Conservation (phyloP, 208 protist species). For the Vickermania spadyakhi region DNA sequence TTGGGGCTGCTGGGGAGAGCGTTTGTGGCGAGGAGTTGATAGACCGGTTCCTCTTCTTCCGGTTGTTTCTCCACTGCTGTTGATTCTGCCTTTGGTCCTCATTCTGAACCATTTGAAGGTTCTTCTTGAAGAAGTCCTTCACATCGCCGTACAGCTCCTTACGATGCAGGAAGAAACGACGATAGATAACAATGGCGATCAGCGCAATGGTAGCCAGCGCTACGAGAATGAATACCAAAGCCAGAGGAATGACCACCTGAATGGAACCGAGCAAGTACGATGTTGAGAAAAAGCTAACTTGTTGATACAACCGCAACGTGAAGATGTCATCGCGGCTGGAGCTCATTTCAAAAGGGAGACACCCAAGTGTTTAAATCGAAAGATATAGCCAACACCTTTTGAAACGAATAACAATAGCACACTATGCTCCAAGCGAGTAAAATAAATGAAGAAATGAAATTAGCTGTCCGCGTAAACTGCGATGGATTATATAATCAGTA, state of each 20-base stretch:
- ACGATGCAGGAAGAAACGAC: background rate
- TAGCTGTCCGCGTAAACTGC: no score
- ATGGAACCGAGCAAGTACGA: background rate
- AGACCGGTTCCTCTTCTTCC: background rate
- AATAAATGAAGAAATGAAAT: no score
- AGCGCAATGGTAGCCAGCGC: background rate
- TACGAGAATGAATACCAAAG: background rate
- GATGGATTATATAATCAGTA: no score
- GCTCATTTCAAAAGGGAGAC: no score
- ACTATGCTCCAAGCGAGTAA: no score
- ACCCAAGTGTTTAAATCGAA: no score
- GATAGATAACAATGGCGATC: background rate
- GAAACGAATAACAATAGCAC: no score
- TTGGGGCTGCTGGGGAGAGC: background rate
- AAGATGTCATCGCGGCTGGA: no score
- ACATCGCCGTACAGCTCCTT: background rate
- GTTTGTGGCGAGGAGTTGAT: background rate
- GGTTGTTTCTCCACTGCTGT: no score
- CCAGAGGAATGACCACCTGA: background rate
- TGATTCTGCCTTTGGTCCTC: background rate
- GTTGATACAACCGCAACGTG: background rate
- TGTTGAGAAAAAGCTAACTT: background rate
- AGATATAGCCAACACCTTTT: no score
- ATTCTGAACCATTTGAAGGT: background rate
- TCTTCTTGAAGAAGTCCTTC: background rate